phyloP scores from a whole-genome alignment of 768 basidiomycete genomes.

The Trichaptum fuscoviolaceum region DNA sequence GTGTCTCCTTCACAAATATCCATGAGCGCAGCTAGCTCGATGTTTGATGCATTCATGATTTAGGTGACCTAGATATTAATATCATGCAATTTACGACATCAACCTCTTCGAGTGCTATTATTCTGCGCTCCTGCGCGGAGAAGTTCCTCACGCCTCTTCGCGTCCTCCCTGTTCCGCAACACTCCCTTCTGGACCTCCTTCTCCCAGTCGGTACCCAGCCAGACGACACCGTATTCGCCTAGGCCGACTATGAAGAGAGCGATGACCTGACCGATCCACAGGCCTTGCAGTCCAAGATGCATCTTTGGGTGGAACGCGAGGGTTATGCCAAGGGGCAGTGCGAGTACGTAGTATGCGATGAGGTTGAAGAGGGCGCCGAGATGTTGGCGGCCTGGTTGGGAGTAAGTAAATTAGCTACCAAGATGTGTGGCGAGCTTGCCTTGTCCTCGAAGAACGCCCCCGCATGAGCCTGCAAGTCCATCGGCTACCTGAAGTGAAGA shows the following conservation, averaged over 20 bases:
- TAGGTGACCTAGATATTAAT: too few species aligned
- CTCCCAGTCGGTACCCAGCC: constrained; percentile 47
- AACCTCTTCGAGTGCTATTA: too few species aligned
- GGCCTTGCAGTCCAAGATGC: constrained; percentile 40
- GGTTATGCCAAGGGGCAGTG: constrained; percentile 45
- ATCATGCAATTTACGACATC: too few species aligned
- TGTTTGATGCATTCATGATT: too few species aligned
- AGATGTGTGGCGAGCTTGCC: constrained; percentile 20
- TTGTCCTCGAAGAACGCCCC: constrained; percentile 44
- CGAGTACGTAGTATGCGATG: constrained; percentile 55
- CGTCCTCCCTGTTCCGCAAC: constrained; percentile 22
- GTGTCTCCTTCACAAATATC: too few species aligned
- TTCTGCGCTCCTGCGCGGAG: too few species aligned
- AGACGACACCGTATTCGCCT: constrained; percentile 60
- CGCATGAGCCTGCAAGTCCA: constrained; percentile 46
- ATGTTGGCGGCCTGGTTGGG: constrained; percentile 45
- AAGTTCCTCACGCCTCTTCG: neutral
- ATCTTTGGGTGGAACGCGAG: constrained; percentile 39
- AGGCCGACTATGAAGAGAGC: constrained; percentile 68
- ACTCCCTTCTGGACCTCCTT: constrained; percentile 38
- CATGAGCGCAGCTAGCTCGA: too few species aligned
- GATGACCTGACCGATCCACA: constrained; percentile 67
- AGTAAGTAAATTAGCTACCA: constrained; percentile 3
- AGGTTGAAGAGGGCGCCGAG: constrained; percentile 72
- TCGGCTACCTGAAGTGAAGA: constrained; percentile 38